These are phyloP conservation scores for Parietaria judaica DNA, from an alignment of 306 rosid genomes.

Conservation along the genomic window DNA sequence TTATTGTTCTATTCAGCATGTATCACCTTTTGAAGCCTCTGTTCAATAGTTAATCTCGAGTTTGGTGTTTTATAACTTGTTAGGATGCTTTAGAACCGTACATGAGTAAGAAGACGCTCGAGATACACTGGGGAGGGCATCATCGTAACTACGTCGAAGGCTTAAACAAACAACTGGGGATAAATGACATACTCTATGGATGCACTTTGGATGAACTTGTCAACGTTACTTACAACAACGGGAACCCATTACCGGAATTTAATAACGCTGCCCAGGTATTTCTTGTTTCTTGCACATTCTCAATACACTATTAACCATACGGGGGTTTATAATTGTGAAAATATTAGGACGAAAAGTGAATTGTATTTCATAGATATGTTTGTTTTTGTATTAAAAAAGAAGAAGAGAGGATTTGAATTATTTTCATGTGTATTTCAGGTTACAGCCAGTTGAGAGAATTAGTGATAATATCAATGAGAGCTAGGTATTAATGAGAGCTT, in stretches of 20 bases:
- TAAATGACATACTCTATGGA: conserved; percentile 71
- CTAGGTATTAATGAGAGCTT: too few relatives aligned
- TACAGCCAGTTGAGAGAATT: too few relatives aligned
- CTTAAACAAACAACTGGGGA: conserved; percentile 71
- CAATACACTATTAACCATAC: not conserved
- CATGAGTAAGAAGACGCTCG: conserved; percentile 75
- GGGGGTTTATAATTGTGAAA: too few relatives aligned
- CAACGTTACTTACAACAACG: conserved; percentile 82
- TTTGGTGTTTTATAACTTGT: conserved; percentile 14
- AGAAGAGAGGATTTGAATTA: too few relatives aligned
- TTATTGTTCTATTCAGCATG: not conserved
- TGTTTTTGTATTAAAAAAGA: too few relatives aligned
- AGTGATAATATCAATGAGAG: too few relatives aligned
- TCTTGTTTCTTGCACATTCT: conserved; percentile 19
- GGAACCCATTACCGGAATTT: conserved; percentile 83
- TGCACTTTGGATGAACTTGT: conserved; percentile 80
- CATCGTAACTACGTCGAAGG: conserved; percentile 63
- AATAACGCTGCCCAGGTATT: conserved; percentile 92
- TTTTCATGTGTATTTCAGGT: too few relatives aligned
- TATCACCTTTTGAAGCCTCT: not conserved
- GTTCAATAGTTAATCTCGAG: not conserved
- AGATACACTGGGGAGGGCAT: conserved; percentile 77
- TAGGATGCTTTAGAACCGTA: conserved; percentile 92
- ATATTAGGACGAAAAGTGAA: too few relatives aligned
- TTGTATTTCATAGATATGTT: too few relatives aligned